Evolutionary conservation across 2,329 filamentous ascomycete species (phyloP), one percentile per base, ranked within the genome.

Genomic region (Cytospora chrysosperma): DNA sequence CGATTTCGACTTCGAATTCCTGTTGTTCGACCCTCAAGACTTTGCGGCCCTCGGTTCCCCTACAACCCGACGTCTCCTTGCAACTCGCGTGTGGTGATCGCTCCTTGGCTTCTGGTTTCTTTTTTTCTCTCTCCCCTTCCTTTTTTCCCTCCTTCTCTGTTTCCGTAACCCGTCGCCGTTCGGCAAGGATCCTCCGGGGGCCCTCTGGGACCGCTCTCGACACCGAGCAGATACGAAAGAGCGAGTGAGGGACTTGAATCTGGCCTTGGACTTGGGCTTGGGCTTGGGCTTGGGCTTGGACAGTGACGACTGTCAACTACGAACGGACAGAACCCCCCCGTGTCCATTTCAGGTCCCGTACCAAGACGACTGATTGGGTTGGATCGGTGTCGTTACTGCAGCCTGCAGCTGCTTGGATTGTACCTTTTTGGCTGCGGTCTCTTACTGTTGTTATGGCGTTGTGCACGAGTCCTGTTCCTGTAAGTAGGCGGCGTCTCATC

Each of bases 401-500:
- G 43, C 27, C 52, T 17, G 10, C 37, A 50, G 51, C 59, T 37
- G 58, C n/a, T n/a, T n/a, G 47, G 12, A 5, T 61, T 21, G 51
- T 55, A 40, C 26, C n/a, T 49, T 30, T 61, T 47, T 34, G 59
- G 51, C 37, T 40, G 32, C 51, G 27, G 34, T 61, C 58, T 54
- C 21, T 52, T 55, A 43, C 37, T 37, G 59, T 51, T 62, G 63
- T 65, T 65, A 65, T 65, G 63, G 63, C 63, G 63, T 62, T 57
- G 63, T 50, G 55, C 63, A 56, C 56, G 63, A 65, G 63, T 61
- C n/a, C 40, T 43, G 55, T 65, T 59, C 61, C 59, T 65, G 63
- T 65, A 61, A 62, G 63, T 65, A 57, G 56, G 63, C 56, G 61
- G 55, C 61, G 56, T 65, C 60, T 60, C 60, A 56, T 63, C 55